Conservation (phyloP, 495 filamentous ascomycete genomes). For the Tuber indicum region DNA sequence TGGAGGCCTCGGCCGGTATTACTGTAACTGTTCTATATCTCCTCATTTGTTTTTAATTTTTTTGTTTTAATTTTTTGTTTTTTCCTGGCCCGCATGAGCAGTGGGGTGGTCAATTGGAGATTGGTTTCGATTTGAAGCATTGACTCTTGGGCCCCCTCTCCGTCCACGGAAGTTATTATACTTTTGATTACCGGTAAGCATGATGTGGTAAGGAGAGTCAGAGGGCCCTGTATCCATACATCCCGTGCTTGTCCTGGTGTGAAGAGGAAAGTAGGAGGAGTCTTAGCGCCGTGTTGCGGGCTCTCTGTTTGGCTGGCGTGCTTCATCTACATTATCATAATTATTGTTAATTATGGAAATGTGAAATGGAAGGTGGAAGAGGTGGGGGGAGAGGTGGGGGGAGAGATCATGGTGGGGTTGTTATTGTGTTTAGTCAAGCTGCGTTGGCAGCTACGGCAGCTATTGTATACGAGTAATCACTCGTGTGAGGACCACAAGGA, state of each 20-base stretch:
- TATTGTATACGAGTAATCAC: neutral
- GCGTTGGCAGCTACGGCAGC: neutral
- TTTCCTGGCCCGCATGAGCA: neutral
- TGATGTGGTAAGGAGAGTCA: neutral
- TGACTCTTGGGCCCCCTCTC: neutral
- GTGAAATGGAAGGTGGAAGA: neutral
- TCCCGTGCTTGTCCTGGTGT: neutral
- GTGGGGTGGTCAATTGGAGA: neutral
- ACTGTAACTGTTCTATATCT: neutral
- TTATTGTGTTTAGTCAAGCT: neutral
- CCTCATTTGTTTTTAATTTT: neutral
- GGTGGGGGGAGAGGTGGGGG: neutral
- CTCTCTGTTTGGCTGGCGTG: neutral
- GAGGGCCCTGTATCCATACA: neutral
- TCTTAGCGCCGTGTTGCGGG: neutral
- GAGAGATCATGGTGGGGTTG: neutral
- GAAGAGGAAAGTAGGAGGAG: neutral
- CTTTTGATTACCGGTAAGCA: neutral
- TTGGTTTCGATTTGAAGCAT: neutral
- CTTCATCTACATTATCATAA: neutral
- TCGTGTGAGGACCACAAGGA: no score
- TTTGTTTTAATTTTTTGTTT: neutral
- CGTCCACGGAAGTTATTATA: neutral
- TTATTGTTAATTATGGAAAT: neutral
- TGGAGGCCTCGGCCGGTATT: neutral